phyloP scores from a whole-genome alignment of 768 basidiomycete genomes.

The Mycena capillaripes region DNA sequence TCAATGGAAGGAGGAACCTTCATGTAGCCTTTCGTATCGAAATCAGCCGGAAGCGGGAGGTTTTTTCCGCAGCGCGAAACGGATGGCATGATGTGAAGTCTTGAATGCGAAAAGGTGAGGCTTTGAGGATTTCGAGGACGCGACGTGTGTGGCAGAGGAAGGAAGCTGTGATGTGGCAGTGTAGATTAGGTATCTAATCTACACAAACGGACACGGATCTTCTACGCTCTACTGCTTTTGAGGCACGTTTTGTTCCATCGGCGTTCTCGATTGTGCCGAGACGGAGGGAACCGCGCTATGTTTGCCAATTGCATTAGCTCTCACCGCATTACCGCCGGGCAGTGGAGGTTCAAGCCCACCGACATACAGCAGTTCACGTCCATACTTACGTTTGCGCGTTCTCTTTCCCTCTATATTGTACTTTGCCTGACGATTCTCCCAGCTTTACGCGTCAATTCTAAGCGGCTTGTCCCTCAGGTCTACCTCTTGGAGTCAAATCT shows the following conservation, averaged over 20 bases:
- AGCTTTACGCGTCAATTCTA: slow-evolving; percentile 14
- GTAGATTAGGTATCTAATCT: too few relatives aligned
- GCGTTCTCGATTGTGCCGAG: background rate
- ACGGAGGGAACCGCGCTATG: background rate
- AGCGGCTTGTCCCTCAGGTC: slow-evolving; percentile 7
- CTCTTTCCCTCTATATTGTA: background rate
- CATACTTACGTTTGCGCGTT: background rate
- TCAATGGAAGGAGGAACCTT: too few relatives aligned
- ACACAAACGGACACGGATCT: too few relatives aligned
- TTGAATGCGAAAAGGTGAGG: too few relatives aligned
- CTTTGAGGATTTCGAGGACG: too few relatives aligned
- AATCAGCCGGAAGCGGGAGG: too few relatives aligned
- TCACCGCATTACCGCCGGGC: background rate
- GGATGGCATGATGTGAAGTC: too few relatives aligned
- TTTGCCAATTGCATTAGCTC: background rate
- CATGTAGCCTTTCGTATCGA: too few relatives aligned
- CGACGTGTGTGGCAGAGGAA: too few relatives aligned
- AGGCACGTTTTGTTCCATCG: background rate
- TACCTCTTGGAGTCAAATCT: too few relatives aligned
- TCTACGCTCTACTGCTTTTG: slow-evolving; percentile 1
- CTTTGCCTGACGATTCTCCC: background rate
- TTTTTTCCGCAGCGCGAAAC: too few relatives aligned
- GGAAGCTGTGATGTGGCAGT: too few relatives aligned
- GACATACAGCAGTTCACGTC: background rate
- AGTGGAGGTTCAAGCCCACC: slow-evolving; percentile 6